These are phyloP conservation scores for Globisporangium ultimum DNA, from an alignment of 352 stramenopile species.

Conservation along the genomic window DNA sequence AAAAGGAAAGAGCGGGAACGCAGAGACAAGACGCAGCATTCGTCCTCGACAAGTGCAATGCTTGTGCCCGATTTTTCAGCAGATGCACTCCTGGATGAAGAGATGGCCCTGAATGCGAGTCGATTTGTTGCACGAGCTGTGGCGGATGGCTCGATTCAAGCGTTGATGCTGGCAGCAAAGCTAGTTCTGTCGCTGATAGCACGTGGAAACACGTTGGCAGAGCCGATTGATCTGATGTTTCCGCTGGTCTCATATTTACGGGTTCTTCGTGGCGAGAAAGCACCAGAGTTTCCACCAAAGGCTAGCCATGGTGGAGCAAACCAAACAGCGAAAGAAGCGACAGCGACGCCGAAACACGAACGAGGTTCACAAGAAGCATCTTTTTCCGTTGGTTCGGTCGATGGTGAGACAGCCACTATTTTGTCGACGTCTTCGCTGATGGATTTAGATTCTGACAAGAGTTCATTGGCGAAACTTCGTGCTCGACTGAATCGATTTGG, in stretches of 20 bases:
- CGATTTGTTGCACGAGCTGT: conserved; percentile 76
- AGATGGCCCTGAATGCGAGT: conserved; percentile 62
- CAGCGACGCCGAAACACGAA: conserved; percentile 29
- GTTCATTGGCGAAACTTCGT: conserved; percentile 56
- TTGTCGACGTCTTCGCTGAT: conserved; percentile 37
- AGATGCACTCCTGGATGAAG: conserved; percentile 43
- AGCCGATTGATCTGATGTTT: conserved; percentile 26
- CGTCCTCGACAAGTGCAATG: conserved; percentile 42
- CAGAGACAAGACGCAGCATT: conserved; percentile 57
- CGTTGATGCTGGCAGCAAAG: conserved; percentile 68
- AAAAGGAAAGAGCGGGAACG: conserved; percentile 79
- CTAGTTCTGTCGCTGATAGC: conserved; percentile 52
- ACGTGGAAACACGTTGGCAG: conserved; percentile 9
- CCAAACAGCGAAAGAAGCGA: conserved; percentile 25
- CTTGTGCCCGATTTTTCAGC: conserved; percentile 65
- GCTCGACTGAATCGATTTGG: conserved; percentile 67
- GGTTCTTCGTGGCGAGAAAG: conserved; percentile 66
- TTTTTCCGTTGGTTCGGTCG: conserved; percentile 5
- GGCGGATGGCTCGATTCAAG: conserved; percentile 73
- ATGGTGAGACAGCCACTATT: conserved; percentile 23
- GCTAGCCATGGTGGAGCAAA: neutral
- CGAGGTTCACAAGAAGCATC: neutral
- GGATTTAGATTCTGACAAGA: conserved; percentile 68
- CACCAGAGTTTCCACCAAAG: conserved; percentile 40
- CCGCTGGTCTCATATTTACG: conserved; percentile 66